phyloP scores from a whole-genome alignment of 805 yeast genomes.

The Saccharomycopsis capsularis region DNA sequence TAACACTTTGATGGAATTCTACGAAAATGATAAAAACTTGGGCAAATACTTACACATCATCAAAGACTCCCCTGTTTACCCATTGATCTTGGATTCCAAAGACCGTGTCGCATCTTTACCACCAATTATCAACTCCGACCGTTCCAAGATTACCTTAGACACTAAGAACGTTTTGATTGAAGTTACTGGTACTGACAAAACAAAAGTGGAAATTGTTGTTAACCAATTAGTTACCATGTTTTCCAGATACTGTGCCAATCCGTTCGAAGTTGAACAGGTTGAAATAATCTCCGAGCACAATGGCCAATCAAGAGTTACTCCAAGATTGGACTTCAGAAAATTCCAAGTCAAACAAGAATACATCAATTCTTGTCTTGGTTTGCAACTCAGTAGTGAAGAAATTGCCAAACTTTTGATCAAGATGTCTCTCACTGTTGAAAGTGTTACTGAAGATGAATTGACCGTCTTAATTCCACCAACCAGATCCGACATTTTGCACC shows the following conservation, averaged over 20 bases:
- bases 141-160: constrained; percentile 75
- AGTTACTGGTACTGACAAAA: constrained; percentile 89
- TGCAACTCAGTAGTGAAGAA: constrained; percentile 60
- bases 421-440: constrained; percentile 71
- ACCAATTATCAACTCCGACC: constrained; percentile 92
- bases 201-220: constrained; percentile 89
- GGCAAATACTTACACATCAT: constrained; percentile 86
- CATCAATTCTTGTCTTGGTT: constrained; percentile 91
- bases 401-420: constrained; percentile 62
- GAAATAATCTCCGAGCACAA: constrained; percentile 78
- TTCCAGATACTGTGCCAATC: constrained; percentile 72
- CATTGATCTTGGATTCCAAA: constrained; percentile 76
- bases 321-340: constrained; percentile 59
- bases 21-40: constrained; percentile 83
- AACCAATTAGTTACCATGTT: constrained; percentile 95
- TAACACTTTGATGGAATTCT: constrained; percentile 74
- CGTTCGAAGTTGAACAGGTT: constrained; percentile 87
- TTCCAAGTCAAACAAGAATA: constrained; percentile 72
- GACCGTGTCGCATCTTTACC: constrained; percentile 86
- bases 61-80: constrained; percentile 81
- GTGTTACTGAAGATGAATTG: constrained; percentile 43
- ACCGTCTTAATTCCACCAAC: constrained; percentile 82
- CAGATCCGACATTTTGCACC: constrained; percentile 92
- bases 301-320: constrained; percentile 65
- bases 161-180: constrained; percentile 90